phyloP scores from a whole-genome alignment of 2,329 filamentous ascomycete species.

The Ophiostoma ulmi region DNA sequence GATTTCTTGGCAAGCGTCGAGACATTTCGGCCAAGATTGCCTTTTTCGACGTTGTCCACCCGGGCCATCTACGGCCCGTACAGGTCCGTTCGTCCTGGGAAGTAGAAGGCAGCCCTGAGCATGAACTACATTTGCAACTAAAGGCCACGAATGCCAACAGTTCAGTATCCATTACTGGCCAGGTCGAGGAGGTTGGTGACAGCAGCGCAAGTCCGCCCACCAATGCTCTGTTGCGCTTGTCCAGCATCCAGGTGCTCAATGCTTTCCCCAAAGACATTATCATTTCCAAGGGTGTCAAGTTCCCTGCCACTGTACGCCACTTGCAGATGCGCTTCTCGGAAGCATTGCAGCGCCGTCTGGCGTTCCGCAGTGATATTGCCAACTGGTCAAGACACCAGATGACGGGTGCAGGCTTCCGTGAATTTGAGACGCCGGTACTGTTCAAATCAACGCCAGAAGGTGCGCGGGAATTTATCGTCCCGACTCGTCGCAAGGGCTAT shows the following conservation, averaged over 20 bases:
- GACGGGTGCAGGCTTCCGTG: constrained; percentile 52
- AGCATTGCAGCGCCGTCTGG: constrained; percentile 61
- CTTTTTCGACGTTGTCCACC: constrained; percentile 57
- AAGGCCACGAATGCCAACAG: constrained; percentile 46
- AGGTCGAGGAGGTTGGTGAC: constrained; percentile 27
- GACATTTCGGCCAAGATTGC: constrained; percentile 64
- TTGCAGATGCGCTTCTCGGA: constrained; percentile 75
- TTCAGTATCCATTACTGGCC: constrained; percentile 47
- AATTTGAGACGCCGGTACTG: constrained; percentile 86
- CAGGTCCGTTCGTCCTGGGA: constrained; percentile 43
- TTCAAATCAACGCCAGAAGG: constrained; percentile 98
- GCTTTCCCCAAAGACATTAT: constrained; percentile 70
- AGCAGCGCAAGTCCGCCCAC: background rate
- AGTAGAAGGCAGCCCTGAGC: constrained; percentile 35
- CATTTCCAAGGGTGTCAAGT: constrained; percentile 67
- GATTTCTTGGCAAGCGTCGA: constrained; percentile 65
- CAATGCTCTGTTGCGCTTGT: constrained; percentile 39
- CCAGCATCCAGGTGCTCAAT: constrained; percentile 63
- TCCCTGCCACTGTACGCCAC: constrained; percentile 70
- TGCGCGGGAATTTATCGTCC: constrained; percentile 89
- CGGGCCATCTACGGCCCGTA: constrained; percentile 31
- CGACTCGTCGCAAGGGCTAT: constrained; percentile 67
- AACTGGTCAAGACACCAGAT: constrained; percentile 26
- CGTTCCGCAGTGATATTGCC: constrained; percentile 55
- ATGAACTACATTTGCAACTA: constrained; percentile 39